Conservation (phyloP, 2,329 filamentous ascomycete genomes). For the Ophiostoma fasciatum region DNA sequence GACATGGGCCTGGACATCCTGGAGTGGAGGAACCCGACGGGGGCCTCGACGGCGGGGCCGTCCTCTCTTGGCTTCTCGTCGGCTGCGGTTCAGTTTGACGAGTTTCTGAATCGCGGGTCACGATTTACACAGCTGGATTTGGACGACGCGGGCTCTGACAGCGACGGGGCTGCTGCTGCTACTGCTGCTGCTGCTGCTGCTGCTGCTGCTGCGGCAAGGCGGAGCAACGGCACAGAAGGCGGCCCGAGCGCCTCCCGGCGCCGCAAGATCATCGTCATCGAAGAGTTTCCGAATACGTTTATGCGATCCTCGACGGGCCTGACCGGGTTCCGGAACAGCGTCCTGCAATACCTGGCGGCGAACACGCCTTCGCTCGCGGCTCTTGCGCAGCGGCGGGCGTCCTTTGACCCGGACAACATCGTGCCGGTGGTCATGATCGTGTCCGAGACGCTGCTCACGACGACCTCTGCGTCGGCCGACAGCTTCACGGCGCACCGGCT, state of each 20-base stretch:
- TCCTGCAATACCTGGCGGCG: conserved; percentile 60
- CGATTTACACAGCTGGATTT: conserved; percentile 48
- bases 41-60: conserved; percentile 22
- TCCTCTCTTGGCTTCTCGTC: conserved; percentile 51
- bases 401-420: conserved; percentile 27
- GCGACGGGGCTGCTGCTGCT: conserved; percentile 12
- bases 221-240: background rate
- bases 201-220: background rate
- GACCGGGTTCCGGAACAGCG: conserved; percentile 56
- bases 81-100: conserved; percentile 70
- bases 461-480: conserved; percentile 70
- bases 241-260: conserved; percentile 1
- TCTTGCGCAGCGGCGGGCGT: conserved; percentile 21
- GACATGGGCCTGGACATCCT: conserved; percentile 64
- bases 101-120: conserved; percentile 72
- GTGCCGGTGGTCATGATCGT: conserved; percentile 78
- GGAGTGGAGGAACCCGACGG: conserved; percentile 80
- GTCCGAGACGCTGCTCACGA: conserved; percentile 78
- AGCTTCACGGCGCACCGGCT: conserved; percentile 87
- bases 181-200: too few species aligned
- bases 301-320: conserved; percentile 48
- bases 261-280: conserved; percentile 52
- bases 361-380: conserved; percentile 42
- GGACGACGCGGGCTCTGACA: conserved; percentile 14
- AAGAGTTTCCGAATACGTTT: conserved; percentile 71